A percentile compares a stretch with the other conserved stretches of the same genome.
Conservation (phyloP, 192 early-diverging fungal genomes). For the Coemansia guatemalensis region DNA sequence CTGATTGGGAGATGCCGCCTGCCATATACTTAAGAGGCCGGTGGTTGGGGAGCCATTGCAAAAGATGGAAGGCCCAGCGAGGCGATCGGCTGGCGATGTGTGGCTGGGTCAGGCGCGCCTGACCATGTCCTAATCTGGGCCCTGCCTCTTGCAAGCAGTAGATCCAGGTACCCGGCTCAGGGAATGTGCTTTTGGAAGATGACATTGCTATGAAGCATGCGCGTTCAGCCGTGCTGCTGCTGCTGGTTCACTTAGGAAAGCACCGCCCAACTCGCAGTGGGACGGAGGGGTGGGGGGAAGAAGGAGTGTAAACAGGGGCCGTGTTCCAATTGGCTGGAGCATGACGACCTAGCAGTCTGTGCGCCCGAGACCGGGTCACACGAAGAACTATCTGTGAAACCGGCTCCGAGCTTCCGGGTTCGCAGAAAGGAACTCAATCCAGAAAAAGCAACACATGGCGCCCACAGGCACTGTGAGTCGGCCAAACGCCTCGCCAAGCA, state of each 20-base stretch:
- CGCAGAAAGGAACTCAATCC: not conserved
- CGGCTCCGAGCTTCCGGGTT: not conserved
- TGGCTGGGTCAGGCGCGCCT: not conserved
- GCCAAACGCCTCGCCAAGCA: not conserved
- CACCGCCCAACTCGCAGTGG: not conserved
- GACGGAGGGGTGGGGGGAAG: too few species aligned
- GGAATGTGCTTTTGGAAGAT: not conserved
- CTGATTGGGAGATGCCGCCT: not conserved
- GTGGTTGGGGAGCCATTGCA: not conserved
- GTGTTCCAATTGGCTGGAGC: not conserved
- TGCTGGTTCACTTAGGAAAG: not conserved
- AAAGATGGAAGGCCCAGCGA: not conserved
- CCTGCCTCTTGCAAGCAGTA: not conserved
- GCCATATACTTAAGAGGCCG: not conserved
- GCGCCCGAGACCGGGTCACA: not conserved
- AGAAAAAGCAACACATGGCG: not conserved
- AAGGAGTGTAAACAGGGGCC: not conserved
- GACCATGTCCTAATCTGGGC: not conserved
- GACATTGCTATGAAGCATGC: not conserved
- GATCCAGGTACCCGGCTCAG: not conserved
- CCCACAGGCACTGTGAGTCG: not conserved
- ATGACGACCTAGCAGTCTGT: not conserved
- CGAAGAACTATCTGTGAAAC: not conserved
- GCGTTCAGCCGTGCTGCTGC: not conserved
- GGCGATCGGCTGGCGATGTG: not conserved